Base-by-base conservation (phyloP, 805 yeast species). In the Pichia nakasei region DNA sequence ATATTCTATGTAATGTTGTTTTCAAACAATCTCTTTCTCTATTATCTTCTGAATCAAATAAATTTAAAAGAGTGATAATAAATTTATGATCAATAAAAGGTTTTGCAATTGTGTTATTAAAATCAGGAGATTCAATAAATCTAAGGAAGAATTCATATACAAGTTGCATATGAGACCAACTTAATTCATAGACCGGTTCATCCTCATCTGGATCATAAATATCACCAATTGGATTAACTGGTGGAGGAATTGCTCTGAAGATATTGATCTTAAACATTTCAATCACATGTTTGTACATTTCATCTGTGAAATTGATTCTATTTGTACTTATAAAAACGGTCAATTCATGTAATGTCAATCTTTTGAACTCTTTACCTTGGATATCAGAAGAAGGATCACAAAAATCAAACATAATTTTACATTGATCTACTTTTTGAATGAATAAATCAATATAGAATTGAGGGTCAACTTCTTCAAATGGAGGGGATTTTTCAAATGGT, bases 111-210 rank as follows among this genome's bases (percentile, higher is more conserved):
- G 87, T 87, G 59, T 89, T 96, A 59, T 86, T 85, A 64, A 93
- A 91, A 65, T 89, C 97, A 2, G 95, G 94, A 51, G 91, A 80
- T 66, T 93, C 97, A 43, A 93, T 82, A 64, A 93, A 91, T 56
- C 95, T 72, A 48, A 93, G 68, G 60, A 93, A 91, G 57, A 93
- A 87, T 63, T 93, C 97, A 67, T 93, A 93, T 27, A 89, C 95
- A 36, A 88, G 76, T 64, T 87, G 95, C 97, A 93, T 93, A 62
- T 93, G 98, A 12, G 97, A 96, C 98, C 98, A 93, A 9, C 97
- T 89, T 50, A 91, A 77, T 61, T 93, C 97, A 55, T 80, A 79
- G 33, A 93, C 95, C 3, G 97, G 97, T 65, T 93, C 98, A 67
- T 93, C 98, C 66, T 93, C 98, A 65, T 93, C 98, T 1, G 98